Evolutionary conservation across 2,329 filamentous ascomycete species (phyloP), one percentile per base, ranked within the genome.

Genomic region (Malbranchea cinnamomea): DNA sequence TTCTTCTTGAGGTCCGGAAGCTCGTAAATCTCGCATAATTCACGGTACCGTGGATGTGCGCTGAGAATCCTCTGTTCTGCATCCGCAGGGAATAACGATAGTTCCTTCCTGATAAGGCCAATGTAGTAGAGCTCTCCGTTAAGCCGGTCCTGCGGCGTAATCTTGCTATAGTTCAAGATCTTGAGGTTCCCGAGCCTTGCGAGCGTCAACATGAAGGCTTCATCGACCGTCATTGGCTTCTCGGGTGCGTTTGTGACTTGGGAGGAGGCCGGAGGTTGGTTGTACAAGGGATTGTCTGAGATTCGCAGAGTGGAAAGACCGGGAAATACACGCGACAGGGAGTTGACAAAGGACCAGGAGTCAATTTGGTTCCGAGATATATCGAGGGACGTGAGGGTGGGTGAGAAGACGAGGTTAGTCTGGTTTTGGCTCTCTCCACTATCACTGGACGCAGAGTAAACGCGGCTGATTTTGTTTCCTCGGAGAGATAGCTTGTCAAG

Each of bases 41-140:
- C 74, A 0, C 50, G 45, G 49, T 80, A 95, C 4, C 83, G 67
- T 5, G 73, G 75, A 52, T 95, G 84, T 3, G 59, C 54, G 0
- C 50, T 54, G 3, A 79, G 49, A 0, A 92, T 65, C 1, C 58
- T 56, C 1, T 53, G 40, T 16, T 61, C 54, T 40, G 75, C 67
- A 5, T 37, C 38, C 27, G 42, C 37, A 1, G 52, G 44, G 2
- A 37, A 48, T 5, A 48, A 51, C 14, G 53, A 55, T n/a, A 94
- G 61, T 48, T 89, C 80, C 38, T 74, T 74, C 7, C 70, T 79
- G 34, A 94, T 89, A 31, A 79, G 70, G 1, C 77, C 81, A 7
- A 95, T 70, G 51, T 98, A 98, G 52, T 92, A 98, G 46, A 87
- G 76, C 44, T 95, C 89, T 4, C 84, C 84, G 46, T 95, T 89